These are phyloP conservation scores for Tetrapisispora pingtungensis DNA, from an alignment of 805 yeast genomes.

Conservation along the genomic window DNA sequence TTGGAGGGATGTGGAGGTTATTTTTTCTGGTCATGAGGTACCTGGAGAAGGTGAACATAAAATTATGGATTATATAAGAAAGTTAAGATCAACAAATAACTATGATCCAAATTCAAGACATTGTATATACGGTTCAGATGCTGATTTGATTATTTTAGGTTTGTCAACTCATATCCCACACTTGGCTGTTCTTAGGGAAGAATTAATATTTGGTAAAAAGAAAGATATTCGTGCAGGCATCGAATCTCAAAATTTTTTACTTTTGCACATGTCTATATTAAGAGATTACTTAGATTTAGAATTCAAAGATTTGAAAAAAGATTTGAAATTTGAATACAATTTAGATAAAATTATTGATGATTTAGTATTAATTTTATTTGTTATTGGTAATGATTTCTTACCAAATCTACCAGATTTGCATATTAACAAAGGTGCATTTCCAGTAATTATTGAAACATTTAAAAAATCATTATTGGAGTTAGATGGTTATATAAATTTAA, in stretches of 20 bases:
- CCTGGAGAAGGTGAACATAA: slow-evolving; percentile 99
- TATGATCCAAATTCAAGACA: slow-evolving; percentile 79
- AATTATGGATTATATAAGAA: slow-evolving; percentile 85
- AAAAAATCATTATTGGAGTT: slow-evolving; percentile 61
- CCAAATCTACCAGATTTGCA: slow-evolving; percentile 93
- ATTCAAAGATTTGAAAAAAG: slow-evolving; percentile 58
- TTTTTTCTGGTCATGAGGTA: slow-evolving; percentile 88
- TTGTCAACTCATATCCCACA: slow-evolving; percentile 92
- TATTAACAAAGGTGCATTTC: slow-evolving; percentile 92
- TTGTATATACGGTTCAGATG: slow-evolving; percentile 92
- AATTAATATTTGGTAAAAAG: slow-evolving; percentile 72
- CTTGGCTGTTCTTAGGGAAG: slow-evolving; percentile 87
- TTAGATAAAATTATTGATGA: slow-evolving; percentile 90
- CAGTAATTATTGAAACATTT: slow-evolving; percentile 84
- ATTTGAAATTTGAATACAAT: slow-evolving; percentile 55
- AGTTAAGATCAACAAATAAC: slow-evolving; percentile 56
- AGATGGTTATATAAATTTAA: slow-evolving; percentile 78
- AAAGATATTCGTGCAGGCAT: slow-evolving; percentile 33
- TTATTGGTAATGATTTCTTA: slow-evolving; percentile 94
- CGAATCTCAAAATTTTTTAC: slow-evolving; percentile 67
- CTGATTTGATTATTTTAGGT: slow-evolving; percentile 91
- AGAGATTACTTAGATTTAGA: slow-evolving; percentile 89
- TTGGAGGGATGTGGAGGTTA: slow-evolving; percentile 71
- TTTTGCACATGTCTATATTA: slow-evolving; percentile 76
- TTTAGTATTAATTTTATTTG: slow-evolving; percentile 81